phyloP scores from a whole-genome alignment of 805 yeast species.

The Candida taoyuanica region DNA sequence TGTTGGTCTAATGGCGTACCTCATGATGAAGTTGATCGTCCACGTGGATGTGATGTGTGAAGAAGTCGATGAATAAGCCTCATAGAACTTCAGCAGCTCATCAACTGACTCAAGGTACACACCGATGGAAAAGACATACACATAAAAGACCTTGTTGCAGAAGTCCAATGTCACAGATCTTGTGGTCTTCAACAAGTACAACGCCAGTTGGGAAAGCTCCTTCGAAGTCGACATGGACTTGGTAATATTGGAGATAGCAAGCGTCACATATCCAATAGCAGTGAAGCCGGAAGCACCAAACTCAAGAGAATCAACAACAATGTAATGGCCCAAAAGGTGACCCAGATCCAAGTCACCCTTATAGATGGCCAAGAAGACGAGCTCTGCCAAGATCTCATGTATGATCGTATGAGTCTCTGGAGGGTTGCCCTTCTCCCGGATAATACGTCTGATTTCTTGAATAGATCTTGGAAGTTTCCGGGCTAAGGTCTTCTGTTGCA shows the following conservation, averaged over 20 bases:
- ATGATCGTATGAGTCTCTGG: constrained; percentile 30
- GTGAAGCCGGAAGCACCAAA: constrained; percentile 38
- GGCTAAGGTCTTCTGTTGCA: constrained; percentile 22
- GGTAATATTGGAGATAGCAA: constrained; percentile 34
- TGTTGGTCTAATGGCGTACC: constrained; percentile 12
- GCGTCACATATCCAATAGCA: constrained; percentile 35
- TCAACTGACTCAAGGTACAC: constrained; percentile 36
- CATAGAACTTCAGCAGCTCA: constrained; percentile 30
- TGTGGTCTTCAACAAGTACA: constrained; percentile 33
- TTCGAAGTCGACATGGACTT: constrained; percentile 34
- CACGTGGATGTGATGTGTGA: constrained; percentile 13
- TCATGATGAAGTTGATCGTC: constrained; percentile 16
- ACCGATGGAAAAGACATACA: constrained; percentile 39
- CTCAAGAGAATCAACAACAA: constrained; percentile 33
- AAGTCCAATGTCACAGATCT: constrained; percentile 31
- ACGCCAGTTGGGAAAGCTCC: constrained; percentile 39
- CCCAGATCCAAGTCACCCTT: constrained; percentile 28
- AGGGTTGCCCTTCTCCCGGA: constrained; percentile 27
- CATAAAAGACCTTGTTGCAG: constrained; percentile 36
- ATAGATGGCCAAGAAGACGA: constrained; percentile 33
- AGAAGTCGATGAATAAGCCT: constrained; percentile 22
- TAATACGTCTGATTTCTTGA: constrained; percentile 18
- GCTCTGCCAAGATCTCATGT: constrained; percentile 38
- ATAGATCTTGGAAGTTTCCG: constrained; percentile 31
- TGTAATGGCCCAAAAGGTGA: constrained; percentile 30